These are phyloP conservation scores for Tulasnella sp. DNA, from an alignment of 768 basidiomycete genomes.

Conservation along the genomic window DNA sequence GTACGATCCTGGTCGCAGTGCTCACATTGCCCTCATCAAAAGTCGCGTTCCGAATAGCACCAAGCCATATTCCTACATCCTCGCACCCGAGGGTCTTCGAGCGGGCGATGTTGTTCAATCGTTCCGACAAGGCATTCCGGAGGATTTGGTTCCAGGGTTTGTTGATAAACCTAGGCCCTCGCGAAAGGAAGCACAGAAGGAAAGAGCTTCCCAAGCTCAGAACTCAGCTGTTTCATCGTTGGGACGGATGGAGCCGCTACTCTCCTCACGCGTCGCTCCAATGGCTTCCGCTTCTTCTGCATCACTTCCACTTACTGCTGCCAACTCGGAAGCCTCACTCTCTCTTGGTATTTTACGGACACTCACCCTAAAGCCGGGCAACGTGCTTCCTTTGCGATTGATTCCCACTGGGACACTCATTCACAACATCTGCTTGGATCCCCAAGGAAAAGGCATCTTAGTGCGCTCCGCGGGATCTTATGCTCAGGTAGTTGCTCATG, in stretches of 20 bases:
- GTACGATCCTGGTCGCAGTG: slow-evolving; percentile 88
- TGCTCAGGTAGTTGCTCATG: slow-evolving; percentile 69
- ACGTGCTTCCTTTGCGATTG: slow-evolving; percentile 80
- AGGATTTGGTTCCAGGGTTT: slow-evolving; percentile 49
- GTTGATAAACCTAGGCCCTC: slow-evolving; percentile 20
- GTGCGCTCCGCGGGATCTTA: slow-evolving; percentile 83
- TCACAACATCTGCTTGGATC: slow-evolving; percentile 69
- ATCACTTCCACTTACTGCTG: slow-evolving; percentile 15
- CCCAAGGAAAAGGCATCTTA: slow-evolving; percentile 63
- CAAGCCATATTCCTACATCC: slow-evolving; percentile 71
- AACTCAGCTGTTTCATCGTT: not conserved
- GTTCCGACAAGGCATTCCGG: slow-evolving; percentile 70
- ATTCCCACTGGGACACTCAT: slow-evolving; percentile 89
- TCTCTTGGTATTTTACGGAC: slow-evolving; percentile 76
- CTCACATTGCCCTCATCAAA: slow-evolving; percentile 83
- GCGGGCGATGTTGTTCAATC: slow-evolving; percentile 82
- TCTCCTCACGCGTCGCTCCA: too few species aligned
- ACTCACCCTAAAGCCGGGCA: slow-evolving; percentile 75
- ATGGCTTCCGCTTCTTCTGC: slow-evolving; percentile 2
- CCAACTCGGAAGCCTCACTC: slow-evolving; percentile 28
- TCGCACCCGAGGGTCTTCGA: slow-evolving; percentile 79
- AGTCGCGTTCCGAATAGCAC: slow-evolving; percentile 43
- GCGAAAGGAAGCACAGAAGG: slow-evolving; percentile 2
- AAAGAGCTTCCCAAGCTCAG: slow-evolving; percentile 1
- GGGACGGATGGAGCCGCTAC: not conserved